These are phyloP conservation scores for Morella rubra DNA, from an alignment of 306 rosid species.

Conservation along the genomic window DNA sequence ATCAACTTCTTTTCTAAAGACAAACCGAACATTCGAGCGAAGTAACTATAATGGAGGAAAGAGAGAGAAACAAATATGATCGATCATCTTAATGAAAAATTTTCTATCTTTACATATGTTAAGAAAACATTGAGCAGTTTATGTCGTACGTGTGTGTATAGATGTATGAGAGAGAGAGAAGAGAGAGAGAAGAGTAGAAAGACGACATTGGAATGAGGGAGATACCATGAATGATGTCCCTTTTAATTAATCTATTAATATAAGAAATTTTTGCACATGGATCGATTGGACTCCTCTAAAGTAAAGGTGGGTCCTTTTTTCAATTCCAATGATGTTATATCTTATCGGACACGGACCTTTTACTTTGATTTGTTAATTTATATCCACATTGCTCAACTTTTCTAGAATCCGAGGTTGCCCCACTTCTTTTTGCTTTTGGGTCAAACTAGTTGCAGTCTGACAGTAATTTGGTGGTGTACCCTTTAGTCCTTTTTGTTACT, in stretches of 20 bases:
- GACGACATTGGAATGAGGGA: conserved; percentile 33
- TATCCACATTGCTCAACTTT: conserved; percentile 29
- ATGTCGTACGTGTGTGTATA: background rate
- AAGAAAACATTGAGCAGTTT: background rate
- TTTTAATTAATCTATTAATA: conserved; percentile 1
- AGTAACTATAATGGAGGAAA: background rate
- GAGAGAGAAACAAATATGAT: background rate
- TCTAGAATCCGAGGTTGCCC: conserved; percentile 71
- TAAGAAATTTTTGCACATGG: conserved; percentile 18
- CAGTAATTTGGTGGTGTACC: conserved; percentile 13
- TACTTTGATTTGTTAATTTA: conserved; percentile 5
- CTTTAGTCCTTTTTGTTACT: background rate
- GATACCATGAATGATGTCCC: conserved; percentile 3
- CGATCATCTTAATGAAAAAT: background rate
- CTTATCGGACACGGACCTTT: conserved; percentile 13
- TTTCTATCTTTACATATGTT: background rate
- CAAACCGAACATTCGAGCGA: background rate
- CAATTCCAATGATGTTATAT: conserved; percentile 37
- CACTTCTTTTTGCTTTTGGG: conserved; percentile 35
- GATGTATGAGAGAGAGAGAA: background rate
- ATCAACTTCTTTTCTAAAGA: background rate
- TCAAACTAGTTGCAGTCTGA: conserved; percentile 24
- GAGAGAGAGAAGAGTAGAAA: background rate
- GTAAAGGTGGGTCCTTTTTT: conserved; percentile 24
- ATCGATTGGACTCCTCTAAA: conserved; percentile 21